These are phyloP conservation scores for Filobasidium wieringae DNA, from an alignment of 768 basidiomycete species.

Conservation along the genomic window DNA sequence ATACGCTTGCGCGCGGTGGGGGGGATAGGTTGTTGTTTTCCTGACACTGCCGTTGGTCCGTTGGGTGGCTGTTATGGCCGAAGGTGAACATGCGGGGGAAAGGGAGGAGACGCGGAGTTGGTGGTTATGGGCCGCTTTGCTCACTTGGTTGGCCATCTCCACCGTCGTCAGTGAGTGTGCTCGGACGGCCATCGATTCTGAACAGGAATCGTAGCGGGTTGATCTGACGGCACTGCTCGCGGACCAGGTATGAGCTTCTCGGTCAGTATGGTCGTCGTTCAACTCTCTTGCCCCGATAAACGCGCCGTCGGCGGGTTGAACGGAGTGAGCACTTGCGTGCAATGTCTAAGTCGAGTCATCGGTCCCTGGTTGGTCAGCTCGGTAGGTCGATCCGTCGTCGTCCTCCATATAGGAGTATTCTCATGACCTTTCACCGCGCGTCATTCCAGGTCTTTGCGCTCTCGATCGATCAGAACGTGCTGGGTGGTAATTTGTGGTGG, in stretches of 20 bases:
- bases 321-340: slow-evolving; percentile 30
- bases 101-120: slow-evolving; percentile 19
- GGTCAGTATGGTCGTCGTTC: slow-evolving; percentile 33
- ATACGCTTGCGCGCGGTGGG: not conserved
- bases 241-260: slow-evolving; percentile 21
- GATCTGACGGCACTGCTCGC: too few relatives aligned
- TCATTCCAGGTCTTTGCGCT: slow-evolving; percentile 26
- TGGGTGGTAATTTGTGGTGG: slow-evolving; percentile 36
- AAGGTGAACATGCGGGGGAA: slow-evolving; percentile 21
- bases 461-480: slow-evolving; percentile 30
- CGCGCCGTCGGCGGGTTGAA: slow-evolving; percentile 35
- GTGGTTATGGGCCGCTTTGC: slow-evolving; percentile 24
- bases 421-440: not conserved
- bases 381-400: slow-evolving; percentile 10
- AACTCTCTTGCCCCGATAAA: slow-evolving; percentile 29
- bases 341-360: slow-evolving; percentile 27
- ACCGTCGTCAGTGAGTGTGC: slow-evolving; percentile 18
- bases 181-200: not conserved
- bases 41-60: slow-evolving; percentile 28
- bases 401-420: not conserved
- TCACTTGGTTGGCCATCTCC: slow-evolving; percentile 25
- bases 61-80: slow-evolving; percentile 19
- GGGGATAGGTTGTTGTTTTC: slow-evolving; percentile 22
- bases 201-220: too few relatives aligned
- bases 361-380: slow-evolving; percentile 32